Percentiles rank a stretch among this genome's conserved stretches.
phyloP scores from a whole-genome alignment of 2,329 filamentous ascomycete species.

The Fusarium sp. region DNA sequence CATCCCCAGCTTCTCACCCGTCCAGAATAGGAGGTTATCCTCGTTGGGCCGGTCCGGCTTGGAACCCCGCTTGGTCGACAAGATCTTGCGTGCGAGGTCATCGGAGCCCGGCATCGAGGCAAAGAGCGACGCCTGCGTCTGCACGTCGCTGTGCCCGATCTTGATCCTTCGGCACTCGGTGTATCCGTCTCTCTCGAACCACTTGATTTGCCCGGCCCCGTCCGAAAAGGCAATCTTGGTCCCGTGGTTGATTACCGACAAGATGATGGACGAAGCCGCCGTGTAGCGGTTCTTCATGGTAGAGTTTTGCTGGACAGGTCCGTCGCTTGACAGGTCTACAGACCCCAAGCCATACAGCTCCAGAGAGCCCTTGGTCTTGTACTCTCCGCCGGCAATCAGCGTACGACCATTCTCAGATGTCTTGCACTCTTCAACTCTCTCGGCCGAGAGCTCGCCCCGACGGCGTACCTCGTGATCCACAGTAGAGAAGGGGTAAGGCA shows the following conservation, averaged over 20 bases:
- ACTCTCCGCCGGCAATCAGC: conserved; percentile 86
- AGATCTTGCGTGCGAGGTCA: conserved; percentile 84
- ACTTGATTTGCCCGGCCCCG: conserved; percentile 85
- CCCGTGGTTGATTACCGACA: conserved; percentile 86
- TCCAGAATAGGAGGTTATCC: conserved; percentile 87
- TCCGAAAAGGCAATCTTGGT: conserved; percentile 86
- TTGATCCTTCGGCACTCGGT: conserved; percentile 67
- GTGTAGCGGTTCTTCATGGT: conserved; percentile 85
- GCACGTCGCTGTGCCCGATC: conserved; percentile 66
- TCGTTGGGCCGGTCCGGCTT: conserved; percentile 56
- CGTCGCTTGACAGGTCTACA: conserved; percentile 44
- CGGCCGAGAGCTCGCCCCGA: conserved; percentile 65
- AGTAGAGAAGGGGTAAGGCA: conserved; percentile 76
- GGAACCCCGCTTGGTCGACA: conserved; percentile 66
- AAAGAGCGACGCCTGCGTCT: conserved; percentile 62
- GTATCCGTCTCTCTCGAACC: conserved; percentile 87
- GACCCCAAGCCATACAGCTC: conserved; percentile 80
- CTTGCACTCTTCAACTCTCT: conserved; percentile 67
- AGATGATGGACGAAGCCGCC: conserved; percentile 81
- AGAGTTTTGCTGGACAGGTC: conserved; percentile 55
- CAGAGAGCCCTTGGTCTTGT: conserved; percentile 90
- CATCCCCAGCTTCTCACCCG: conserved; percentile 84
- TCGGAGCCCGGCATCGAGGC: conserved; percentile 65
- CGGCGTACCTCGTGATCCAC: conserved; percentile 70
- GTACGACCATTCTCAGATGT: conserved; percentile 68